A percentile compares a stretch with the other conserved stretches of the same genome.
phyloP scores from a whole-genome alignment of 768 basidiomycete genomes.

The Lactarius sanguifluus region DNA sequence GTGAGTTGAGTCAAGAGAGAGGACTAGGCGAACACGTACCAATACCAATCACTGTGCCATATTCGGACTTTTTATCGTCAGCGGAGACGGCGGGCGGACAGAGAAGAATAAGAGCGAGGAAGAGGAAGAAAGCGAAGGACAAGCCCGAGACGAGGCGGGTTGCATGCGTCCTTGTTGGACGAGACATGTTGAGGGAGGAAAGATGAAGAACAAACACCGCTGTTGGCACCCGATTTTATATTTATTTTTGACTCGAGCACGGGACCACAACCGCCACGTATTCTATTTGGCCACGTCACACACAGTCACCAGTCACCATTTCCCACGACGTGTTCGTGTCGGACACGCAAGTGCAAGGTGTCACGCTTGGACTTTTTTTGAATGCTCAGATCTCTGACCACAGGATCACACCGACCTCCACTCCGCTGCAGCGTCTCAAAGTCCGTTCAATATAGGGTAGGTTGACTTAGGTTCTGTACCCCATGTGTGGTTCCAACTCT shows the following conservation, averaged over 20 bases:
- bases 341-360: too few relatives aligned
- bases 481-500: too few relatives aligned
- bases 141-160: conserved; percentile 31
- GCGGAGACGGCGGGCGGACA: conserved; percentile 64
- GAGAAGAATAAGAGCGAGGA: conserved; percentile 72
- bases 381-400: too few relatives aligned
- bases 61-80: conserved; percentile 67
- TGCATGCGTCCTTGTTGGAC: conserved; percentile 30
- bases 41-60: conserved; percentile 92
- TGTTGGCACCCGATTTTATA: background rate
- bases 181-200: conserved; percentile 25
- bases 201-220: background rate
- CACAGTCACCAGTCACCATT: conserved; percentile 2
- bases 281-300: conserved; percentile 16
- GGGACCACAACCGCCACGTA: conserved; percentile 13
- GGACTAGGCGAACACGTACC: conserved; percentile 46
- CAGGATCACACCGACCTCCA: too few relatives aligned
- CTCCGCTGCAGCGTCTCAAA: too few relatives aligned
- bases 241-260: background rate
- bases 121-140: conserved; percentile 38
- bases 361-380: too few relatives aligned
- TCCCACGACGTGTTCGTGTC: background rate
- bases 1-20: conserved; percentile 24
- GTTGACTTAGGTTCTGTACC: too few relatives aligned
- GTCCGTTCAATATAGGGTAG: too few relatives aligned